These are phyloP conservation scores for Calcarisporium arbuscula DNA, from an alignment of 2,329 filamentous ascomycete species.

Conservation along the genomic window DNA sequence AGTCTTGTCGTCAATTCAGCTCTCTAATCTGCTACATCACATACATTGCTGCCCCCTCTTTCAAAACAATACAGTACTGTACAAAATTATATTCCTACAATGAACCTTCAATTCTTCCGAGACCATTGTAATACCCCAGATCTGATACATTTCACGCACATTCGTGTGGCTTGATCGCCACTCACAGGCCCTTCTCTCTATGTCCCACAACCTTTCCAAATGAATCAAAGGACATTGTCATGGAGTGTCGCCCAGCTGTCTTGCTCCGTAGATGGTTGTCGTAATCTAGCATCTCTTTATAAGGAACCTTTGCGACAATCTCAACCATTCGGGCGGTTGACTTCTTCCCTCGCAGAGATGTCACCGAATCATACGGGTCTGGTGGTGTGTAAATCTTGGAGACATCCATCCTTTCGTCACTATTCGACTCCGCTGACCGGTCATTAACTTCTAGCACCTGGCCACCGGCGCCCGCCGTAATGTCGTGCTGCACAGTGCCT, in stretches of 20 bases:
- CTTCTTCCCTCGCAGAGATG: conserved; percentile 49
- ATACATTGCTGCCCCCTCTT: too few relatives aligned
- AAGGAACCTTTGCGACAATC: conserved; percentile 79
- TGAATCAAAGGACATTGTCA: conserved; percentile 53
- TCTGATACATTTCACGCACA: too few relatives aligned
- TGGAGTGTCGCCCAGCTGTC: conserved; percentile 69
- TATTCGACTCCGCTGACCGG: conserved; percentile 32
- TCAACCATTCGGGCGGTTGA: conserved; percentile 46
- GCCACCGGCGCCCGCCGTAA: conserved; percentile 65
- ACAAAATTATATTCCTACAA: too few relatives aligned
- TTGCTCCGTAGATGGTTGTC: conserved; percentile 81
- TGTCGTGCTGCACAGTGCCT: conserved; percentile 76
- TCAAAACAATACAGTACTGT: too few relatives aligned
- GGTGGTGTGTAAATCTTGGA: conserved; percentile 77
- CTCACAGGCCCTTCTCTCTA: conserved; percentile 43
- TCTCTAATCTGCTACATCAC: too few relatives aligned
- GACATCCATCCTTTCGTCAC: conserved; percentile 53
- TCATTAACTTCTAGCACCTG: conserved; percentile 67
- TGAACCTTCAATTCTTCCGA: too few relatives aligned
- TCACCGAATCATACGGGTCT: conserved; percentile 66
- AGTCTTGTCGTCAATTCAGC: too few relatives aligned
- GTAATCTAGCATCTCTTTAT: conserved; percentile 97
- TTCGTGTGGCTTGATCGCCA: too few relatives aligned
- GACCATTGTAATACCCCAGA: too few relatives aligned
- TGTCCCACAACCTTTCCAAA: conserved; percentile 50